phyloP scores from a whole-genome alignment of 768 basidiomycete species.

The Suillus hirtellus region DNA sequence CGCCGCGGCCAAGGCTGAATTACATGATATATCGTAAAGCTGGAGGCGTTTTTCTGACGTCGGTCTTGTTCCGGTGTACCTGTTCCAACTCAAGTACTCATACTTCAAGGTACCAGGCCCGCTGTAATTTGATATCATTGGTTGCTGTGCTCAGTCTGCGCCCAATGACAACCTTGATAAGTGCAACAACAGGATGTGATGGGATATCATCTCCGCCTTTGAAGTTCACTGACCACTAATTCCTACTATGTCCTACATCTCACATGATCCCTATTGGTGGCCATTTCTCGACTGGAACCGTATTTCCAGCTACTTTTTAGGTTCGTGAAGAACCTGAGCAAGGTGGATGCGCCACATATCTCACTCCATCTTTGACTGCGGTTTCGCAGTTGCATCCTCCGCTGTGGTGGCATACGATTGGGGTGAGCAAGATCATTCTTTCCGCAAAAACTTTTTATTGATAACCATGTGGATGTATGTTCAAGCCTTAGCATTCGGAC shows the following conservation, averaged over 20 bases:
- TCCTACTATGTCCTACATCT: background rate
- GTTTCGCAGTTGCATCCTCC: background rate
- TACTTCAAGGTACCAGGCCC: no score
- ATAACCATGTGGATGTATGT: background rate
- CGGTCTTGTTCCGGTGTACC: no score
- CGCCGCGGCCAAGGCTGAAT: no score
- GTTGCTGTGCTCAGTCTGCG: no score
- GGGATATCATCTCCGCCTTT: no score
- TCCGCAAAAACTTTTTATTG: background rate
- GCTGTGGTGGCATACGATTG: background rate
- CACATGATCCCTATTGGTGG: background rate
- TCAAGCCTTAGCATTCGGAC: background rate
- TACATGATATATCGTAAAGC: no score
- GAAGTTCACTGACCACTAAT: no score
- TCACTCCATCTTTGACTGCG: background rate
- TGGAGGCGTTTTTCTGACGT: no score
- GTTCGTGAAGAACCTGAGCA: background rate
- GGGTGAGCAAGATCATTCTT: background rate
- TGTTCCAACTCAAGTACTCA: no score
- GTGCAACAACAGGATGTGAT: background rate
- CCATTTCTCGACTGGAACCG: background rate
- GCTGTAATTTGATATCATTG: no score
- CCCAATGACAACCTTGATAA: no score
- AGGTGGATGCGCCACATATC: background rate
- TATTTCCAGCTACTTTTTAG: background rate